These are phyloP conservation scores for Sporothrix luriei DNA, from an alignment of 2,329 filamentous ascomycete genomes.

Conservation along the genomic window DNA sequence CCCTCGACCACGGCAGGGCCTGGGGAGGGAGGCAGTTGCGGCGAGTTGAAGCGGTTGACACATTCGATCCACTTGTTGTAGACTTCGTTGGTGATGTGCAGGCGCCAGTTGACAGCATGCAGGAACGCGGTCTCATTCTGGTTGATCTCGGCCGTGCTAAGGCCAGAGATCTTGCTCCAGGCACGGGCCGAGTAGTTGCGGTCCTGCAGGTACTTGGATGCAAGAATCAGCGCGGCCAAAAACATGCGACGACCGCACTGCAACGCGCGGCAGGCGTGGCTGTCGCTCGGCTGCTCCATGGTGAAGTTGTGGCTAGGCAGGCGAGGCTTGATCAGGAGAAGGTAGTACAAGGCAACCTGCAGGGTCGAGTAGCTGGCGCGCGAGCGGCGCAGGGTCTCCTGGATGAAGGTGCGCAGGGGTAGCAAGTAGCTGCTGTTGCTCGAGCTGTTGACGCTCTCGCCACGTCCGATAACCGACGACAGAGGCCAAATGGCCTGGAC, in stretches of 20 bases:
- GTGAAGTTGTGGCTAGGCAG: conserved; percentile 83
- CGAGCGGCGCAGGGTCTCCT: conserved; percentile 92
- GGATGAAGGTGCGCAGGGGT: conserved; percentile 91
- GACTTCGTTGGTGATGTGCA: conserved; percentile 85
- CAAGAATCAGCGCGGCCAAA: conserved; percentile 87
- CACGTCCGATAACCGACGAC: conserved; percentile 76
- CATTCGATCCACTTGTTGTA: conserved; percentile 95
- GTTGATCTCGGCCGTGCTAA: conserved; percentile 92
- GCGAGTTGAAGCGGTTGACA: conserved; percentile 79
- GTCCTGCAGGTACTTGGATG: conserved; percentile 97
- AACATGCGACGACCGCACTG: conserved; percentile 99
- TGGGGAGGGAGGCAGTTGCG: conserved; percentile 57
- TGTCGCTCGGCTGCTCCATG: conserved; percentile 77
- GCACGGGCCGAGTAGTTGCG: conserved; percentile 96
- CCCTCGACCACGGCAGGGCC: conserved; percentile 39
- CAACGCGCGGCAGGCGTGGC: conserved; percentile 73
- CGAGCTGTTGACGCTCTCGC: conserved; percentile 51
- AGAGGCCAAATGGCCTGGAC: conserved; percentile 97
- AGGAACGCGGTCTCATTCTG: conserved; percentile 94
- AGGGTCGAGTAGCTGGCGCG: conserved; percentile 96
- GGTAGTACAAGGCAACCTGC: conserved; percentile 94
- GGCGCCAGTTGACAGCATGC: conserved; percentile 85
- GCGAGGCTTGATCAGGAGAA: conserved; percentile 89
- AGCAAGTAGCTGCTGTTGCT: conserved; percentile 58
- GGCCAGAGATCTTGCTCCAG: conserved; percentile 99